A percentile compares a stretch with the other conserved stretches of the same genome.
Conservation (phyloP, 1,284 basidiomycete genomes). For the Coniferiporia sulphurascens region DNA sequence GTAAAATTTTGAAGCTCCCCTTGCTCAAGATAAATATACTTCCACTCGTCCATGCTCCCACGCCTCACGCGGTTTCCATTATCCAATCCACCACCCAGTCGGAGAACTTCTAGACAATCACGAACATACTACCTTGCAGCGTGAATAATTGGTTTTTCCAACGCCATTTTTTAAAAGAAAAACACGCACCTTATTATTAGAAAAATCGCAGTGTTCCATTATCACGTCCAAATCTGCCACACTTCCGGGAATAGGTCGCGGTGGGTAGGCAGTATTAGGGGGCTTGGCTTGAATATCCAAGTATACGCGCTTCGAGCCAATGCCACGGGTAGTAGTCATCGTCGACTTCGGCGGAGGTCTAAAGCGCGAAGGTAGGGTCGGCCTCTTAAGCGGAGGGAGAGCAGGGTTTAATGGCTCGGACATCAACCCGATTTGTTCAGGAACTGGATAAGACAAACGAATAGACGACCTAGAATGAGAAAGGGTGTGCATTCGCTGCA, state of each 20-base stretch:
- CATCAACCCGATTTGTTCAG: conserved; percentile 61
- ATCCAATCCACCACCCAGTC: conserved; percentile 63
- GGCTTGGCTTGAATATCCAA: conserved; percentile 58
- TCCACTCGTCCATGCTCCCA: conserved; percentile 56
- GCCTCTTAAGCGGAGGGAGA: conserved; percentile 46
- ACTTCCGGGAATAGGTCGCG: conserved; percentile 76
- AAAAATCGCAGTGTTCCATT: conserved; percentile 87
- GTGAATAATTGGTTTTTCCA: conserved; percentile 16
- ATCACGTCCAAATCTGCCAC: conserved; percentile 83
- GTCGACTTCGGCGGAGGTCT: conserved; percentile 36
- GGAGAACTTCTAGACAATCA: conserved; percentile 70
- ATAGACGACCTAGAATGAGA: background rate
- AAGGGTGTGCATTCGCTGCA: background rate
- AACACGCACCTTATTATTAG: conserved; percentile 63
- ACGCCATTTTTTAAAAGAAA: background rate
- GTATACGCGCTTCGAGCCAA: conserved; percentile 74
- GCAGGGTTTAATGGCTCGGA: conserved; percentile 65
- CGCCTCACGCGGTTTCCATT: conserved; percentile 52
- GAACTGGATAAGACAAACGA: conserved; percentile 47
- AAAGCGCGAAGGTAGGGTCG: conserved; percentile 40
- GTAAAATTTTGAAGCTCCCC: conserved; percentile 37
- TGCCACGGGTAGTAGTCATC: conserved; percentile 52
- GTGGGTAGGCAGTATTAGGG: conserved; percentile 68
- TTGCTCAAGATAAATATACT: conserved; percentile 61
- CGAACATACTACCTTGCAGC: conserved; percentile 56